Conservation (phyloP, 2,329 filamentous ascomycete genomes). For the Aspergillus pseudoterreus region DNA sequence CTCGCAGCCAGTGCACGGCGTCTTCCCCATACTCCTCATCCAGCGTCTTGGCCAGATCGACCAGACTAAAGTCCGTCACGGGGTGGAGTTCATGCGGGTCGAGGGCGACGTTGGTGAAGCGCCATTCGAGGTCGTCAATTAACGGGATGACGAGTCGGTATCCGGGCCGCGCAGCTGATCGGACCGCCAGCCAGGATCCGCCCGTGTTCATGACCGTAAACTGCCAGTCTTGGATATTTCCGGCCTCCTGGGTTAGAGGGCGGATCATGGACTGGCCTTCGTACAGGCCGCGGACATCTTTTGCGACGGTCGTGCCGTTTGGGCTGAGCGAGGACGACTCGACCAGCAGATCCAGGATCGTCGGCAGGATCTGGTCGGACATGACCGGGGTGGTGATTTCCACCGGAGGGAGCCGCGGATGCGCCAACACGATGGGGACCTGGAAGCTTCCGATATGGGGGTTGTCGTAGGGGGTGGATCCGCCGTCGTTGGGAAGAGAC, state of each 20-base stretch:
- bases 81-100: slow-evolving; percentile 24
- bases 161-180: slow-evolving; percentile 24
- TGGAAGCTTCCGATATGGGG: slow-evolving; percentile 32
- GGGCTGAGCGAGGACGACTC: slow-evolving; percentile 27
- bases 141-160: slow-evolving; percentile 30
- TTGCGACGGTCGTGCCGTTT: slow-evolving; percentile 16
- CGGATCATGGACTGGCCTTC: slow-evolving; percentile 33
- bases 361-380: slow-evolving; percentile 30
- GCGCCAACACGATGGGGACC: slow-evolving; percentile 30
- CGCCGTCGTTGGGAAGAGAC: slow-evolving; percentile 34
- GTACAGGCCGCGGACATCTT: slow-evolving; percentile 27
- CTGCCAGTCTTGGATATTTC: slow-evolving; percentile 27
- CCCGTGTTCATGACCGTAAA: slow-evolving; percentile 35
- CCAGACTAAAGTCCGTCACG: slow-evolving; percentile 20
- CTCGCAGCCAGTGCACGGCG: slow-evolving; percentile 17
- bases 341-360: slow-evolving; percentile 28
- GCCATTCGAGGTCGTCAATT: slow-evolving; percentile 30
- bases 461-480: slow-evolving; percentile 31
- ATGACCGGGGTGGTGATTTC: slow-evolving; percentile 25
- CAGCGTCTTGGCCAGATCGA: slow-evolving; percentile 18
- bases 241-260: slow-evolving; percentile 17
- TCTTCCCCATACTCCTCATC: slow-evolving; percentile 16
- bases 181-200: slow-evolving; percentile 28
- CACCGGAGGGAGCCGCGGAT: slow-evolving; percentile 28
- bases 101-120: slow-evolving; percentile 25